Percentiles rank a stretch among this genome's conserved stretches.
phyloP scores from a whole-genome alignment of 306 rosid species.

The Pyrus communis region DNA sequence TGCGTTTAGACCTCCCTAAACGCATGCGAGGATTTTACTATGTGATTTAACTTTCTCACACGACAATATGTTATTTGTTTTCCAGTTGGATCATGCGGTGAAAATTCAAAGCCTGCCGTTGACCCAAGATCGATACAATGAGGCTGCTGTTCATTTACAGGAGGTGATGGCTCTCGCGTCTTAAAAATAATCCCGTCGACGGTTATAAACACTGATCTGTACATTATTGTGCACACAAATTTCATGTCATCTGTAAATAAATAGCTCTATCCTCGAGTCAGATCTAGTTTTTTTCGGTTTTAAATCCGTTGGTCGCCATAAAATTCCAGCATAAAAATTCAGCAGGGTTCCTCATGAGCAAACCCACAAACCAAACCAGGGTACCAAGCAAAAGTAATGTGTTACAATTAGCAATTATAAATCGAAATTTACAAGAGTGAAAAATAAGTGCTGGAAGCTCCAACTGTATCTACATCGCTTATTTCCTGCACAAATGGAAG shows the following conservation, averaged over 20 bases:
- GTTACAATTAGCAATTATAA: slow-evolving; percentile 4
- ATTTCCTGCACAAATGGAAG: slow-evolving; percentile 17
- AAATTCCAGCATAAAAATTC: background rate
- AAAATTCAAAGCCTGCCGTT: slow-evolving; percentile 3
- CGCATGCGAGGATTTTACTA: background rate
- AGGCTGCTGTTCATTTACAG: slow-evolving; percentile 4
- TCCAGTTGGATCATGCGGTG: slow-evolving; percentile 2
- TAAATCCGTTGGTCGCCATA: no score
- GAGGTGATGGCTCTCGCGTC: slow-evolving; percentile 8
- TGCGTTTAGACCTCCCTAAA: background rate
- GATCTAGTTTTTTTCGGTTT: background rate
- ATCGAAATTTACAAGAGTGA: slow-evolving; percentile 1
- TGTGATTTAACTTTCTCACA: background rate
- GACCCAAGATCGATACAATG: slow-evolving; percentile 6
- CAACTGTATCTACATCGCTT: background rate
- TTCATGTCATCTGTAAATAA: background rate
- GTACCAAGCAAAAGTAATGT: background rate
- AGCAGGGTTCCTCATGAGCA: background rate
- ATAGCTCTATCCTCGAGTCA: background rate
- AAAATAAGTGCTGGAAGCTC: background rate
- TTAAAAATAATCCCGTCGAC: background rate
- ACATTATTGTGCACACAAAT: no score
- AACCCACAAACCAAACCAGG: slow-evolving; percentile 5
- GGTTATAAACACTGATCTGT: background rate
- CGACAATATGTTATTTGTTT: background rate